A percentile compares a stretch with the other conserved stretches of the same genome.
phyloP scores from a whole-genome alignment of 441 rosid genomes.

The Gossypium trilobum region DNA sequence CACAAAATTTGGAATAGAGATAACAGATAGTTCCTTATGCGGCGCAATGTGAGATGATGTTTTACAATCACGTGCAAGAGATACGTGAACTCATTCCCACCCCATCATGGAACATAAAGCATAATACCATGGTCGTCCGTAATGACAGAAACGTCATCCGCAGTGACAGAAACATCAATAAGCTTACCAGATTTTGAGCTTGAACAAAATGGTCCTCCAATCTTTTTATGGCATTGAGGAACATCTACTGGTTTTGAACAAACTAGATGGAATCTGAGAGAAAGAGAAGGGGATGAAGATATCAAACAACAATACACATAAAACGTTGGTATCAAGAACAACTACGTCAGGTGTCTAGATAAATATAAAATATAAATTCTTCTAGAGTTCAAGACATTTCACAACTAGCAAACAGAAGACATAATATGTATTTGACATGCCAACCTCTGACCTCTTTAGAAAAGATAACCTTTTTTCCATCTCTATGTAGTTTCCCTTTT shows the following conservation, averaged over 20 bases:
- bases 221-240: neutral
- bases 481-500: neutral
- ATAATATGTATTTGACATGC: neutral
- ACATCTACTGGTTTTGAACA: conserved; percentile 32
- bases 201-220: neutral
- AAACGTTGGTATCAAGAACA: neutral
- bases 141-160: neutral
- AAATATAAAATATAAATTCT: neutral
- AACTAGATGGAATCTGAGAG: conserved; percentile 57
- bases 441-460: neutral
- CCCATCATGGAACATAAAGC: neutral
- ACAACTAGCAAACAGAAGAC: conserved; percentile 3
- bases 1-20: neutral
- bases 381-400: neutral
- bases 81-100: neutral
- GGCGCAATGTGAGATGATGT: neutral
- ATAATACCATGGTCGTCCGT: neutral
- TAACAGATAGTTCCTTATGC: neutral
- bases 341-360: neutral
- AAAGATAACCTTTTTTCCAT: neutral
- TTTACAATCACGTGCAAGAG: neutral
- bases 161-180: neutral
- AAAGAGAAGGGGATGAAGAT: neutral
- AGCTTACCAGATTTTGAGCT: conserved; percentile 5
- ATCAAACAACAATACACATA: neutral